Base-by-base conservation (phyloP, 352 stramenopile genomes). In the Pythium rishiriense region DNA sequence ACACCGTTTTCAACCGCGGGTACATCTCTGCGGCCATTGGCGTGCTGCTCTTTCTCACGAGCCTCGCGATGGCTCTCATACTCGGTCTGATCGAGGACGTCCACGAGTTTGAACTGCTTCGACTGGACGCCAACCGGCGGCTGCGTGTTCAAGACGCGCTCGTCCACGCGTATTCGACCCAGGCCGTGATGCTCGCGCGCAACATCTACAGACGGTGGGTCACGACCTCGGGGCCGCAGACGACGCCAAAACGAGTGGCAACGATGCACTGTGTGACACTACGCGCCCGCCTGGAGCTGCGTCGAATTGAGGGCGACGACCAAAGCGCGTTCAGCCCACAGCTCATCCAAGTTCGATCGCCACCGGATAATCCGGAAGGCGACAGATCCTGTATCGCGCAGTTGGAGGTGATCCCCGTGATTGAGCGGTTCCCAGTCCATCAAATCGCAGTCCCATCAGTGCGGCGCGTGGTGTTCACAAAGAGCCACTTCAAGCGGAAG, bases 181-280 rank as follows among this genome's bases (percentile, higher is more conserved):
- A 58, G 35, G 50, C 50, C 14, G 46, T 58, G 17, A 58, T 58
- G 50, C 29, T 58, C 10, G 50, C n/a, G 15, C 29, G 50, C 7
- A 58, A 58, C 22, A 58, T 58, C 2, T 58, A 46, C 29, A 29
- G 50, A 1, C 49, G 49, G 24, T 56, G 26, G 49, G 42, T 25
- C 15, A 28, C 31, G 1, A 11, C 19, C 3, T 4, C 31, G 3
- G 3, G 25, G 26, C 26, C 28, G 7, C 10, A 15, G 1, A 25
- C 19, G 33, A 35, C 22, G 17, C 14, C 46, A 8, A 15, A 7
- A 1, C 2, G 2, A 6, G 46, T 35, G 12, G 24, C 21, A 15
- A 39, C 9, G 10, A 39, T 39, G 33, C 33, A 12, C 33, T 52
- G 46, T 31, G 46, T 52, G 17, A 52, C 46, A 6, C 21, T 52